These are phyloP conservation scores for Colletotrichum sp. DNA, from an alignment of 2,329 filamentous ascomycete genomes.

Conservation along the genomic window DNA sequence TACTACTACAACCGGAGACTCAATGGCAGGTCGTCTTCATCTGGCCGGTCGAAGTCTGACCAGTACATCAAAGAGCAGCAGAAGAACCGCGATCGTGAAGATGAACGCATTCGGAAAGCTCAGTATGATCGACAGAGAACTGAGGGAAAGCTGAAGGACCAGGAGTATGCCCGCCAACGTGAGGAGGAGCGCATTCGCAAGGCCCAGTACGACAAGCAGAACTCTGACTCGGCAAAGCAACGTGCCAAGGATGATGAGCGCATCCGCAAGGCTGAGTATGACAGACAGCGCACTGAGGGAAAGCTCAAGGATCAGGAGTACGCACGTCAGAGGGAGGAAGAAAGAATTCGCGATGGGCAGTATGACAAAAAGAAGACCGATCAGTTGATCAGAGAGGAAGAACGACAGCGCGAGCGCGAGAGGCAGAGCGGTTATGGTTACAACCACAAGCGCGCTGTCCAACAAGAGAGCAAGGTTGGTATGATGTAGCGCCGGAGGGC, in stretches of 20 bases:
- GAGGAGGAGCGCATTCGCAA: background rate
- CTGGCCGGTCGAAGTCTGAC: background rate
- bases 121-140: background rate
- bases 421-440: background rate
- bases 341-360: background rate
- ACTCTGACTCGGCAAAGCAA: background rate
- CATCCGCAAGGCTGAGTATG: background rate
- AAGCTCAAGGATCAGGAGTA: background rate
- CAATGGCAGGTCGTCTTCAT: background rate
- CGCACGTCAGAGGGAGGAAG: background rate
- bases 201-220: background rate
- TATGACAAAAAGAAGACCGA: background rate
- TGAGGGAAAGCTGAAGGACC: background rate
- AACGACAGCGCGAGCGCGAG: background rate
- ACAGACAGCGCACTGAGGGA: background rate
- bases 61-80: background rate
- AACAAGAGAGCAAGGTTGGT: background rate
- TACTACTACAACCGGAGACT: background rate
- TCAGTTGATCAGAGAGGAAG: background rate
- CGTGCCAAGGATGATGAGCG: background rate
- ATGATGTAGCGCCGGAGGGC: background rate
- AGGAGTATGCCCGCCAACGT: background rate
- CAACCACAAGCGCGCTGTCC: background rate
- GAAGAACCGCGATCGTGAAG: background rate
- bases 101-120: background rate